phyloP scores from a whole-genome alignment of 108 stramenopile genomes.

The Discostella stelligeroides region DNA sequence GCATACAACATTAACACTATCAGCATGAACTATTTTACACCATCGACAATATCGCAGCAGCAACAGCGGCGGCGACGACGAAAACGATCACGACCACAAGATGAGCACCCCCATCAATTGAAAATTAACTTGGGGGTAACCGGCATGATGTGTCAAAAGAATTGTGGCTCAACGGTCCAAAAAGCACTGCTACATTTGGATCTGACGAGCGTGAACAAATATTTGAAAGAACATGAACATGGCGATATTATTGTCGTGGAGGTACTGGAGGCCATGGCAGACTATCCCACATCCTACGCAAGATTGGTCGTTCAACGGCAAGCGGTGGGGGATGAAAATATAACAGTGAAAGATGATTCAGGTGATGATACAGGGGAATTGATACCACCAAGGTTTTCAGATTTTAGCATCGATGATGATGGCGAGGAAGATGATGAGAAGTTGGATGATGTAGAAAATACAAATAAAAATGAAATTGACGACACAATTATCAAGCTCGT shows the following conservation, averaged over 20 bases:
- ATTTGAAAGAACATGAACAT: background rate
- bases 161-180: slow-evolving; percentile 76
- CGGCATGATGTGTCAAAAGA: slow-evolving; percentile 96
- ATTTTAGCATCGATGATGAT: background rate
- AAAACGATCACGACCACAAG: slow-evolving; percentile 4
- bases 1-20: no score
- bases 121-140: slow-evolving; percentile 60
- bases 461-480: background rate
- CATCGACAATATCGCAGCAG: background rate
- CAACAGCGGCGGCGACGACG: slow-evolving; percentile 1
- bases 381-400: no score
- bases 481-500: slow-evolving; percentile 3
- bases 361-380: background rate
- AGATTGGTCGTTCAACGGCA: slow-evolving; percentile 17
- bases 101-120: background rate
- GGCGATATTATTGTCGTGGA: background rate
- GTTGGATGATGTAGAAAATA: slow-evolving; percentile 1
- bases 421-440: background rate
- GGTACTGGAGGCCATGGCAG: slow-evolving; percentile 32
- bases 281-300: slow-evolving; percentile 39
- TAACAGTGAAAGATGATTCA: background rate
- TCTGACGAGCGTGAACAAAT: background rate
- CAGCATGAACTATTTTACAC: no score
- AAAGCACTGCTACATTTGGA: slow-evolving; percentile 41
- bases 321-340: background rate